Evolutionary conservation across 2,329 filamentous ascomycete species (phyloP), one percentile per base, ranked within the genome.

Genomic region (Chaetomiaceae sp.): DNA sequence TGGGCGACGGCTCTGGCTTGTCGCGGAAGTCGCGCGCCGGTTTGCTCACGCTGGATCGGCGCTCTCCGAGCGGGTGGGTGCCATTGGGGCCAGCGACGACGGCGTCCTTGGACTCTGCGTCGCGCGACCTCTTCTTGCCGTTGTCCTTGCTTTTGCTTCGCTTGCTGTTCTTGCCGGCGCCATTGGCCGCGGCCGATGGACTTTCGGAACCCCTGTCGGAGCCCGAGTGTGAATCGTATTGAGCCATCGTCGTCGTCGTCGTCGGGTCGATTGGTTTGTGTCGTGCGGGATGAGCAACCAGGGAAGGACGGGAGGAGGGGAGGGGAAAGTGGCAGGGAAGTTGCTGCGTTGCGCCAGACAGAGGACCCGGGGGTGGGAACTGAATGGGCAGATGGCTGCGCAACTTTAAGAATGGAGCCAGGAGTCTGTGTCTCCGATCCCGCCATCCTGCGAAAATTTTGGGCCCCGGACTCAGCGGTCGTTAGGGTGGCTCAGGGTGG

Each of bases 1-100:
- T 65, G 27, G 58, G 63, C 48, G 63, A 62, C 41, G 63, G 57
- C 3, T 68, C 62, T 2, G 75, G 74, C 59, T 79, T 73, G 61
- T 83, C 80, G 51, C 77, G 71, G 14, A 78, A 78, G 61, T 83
- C 81, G 53, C 80, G 71, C n/a, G 79, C 79, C 4, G 80, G 78
- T 58, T 82, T 82, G 69, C 76, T 78, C 50, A 82, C 62, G 64
- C 78, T 83, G 37, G 73, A 71, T 51, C 75, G 71, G 42, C 78
- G 72, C 64, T 74, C 70, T 19, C 56, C 54, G 37, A 53, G 46
- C n/a, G 45, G 31, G 38, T 46, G 48, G 30, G 45, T 27, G 47
- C 50, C 56, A 42, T 55, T 52, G 34, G 50, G 16, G 6, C 25
- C 44, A 31, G 39, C 45, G 20, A 20, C 39, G 37, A 10, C 33